Base-by-base conservation (phyloP, 2,329 filamentous ascomycete species). In the Hymenoscyphus occultus region DNA sequence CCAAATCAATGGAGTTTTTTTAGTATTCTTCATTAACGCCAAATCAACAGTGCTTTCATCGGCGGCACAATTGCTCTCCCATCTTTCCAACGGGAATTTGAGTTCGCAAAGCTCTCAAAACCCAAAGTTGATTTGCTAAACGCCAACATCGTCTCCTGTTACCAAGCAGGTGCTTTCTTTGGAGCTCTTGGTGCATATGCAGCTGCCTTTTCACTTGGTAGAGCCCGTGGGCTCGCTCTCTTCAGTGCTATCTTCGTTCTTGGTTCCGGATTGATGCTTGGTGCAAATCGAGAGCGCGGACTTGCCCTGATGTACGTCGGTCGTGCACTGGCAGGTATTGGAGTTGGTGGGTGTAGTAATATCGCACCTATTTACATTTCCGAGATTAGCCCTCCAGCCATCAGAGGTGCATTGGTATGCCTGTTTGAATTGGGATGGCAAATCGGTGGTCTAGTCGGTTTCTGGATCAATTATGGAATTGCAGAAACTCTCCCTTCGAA, bases 131-230 rank as follows among this genome's bases (percentile, higher is more conserved):
- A 86, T 39, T 77, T 90, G 3, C 79, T 90, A 59, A 88, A 86
- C 72, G 81, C 88, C 71, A 94, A 93, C 76, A 92, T 93, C 67
- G 90, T 93, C 61, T 92, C 89, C 32, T 85, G 90, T 62, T 93
- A 92, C 78, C 91, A 94, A 77, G 91, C 91, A 10, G 91, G 91
- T 65, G 90, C 90, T 66, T 93, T 95, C 79, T 93, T 94, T 71
- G 91, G 91, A 60, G 86, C 88, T n/a, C 78, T 92, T 51, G 83
- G 84, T 66, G 89, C 87, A 64, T 93, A 90, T 70, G 82, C 80
- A 9, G 83, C 85, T 40, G 86, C 84, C 39, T 87, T 89, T 79
- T 90, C 84, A 74, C 79, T 89, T 67, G 90, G 90, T 35, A 84
- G 90, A 28, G 85, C 85, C 72, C 84, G 81, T 74, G 88, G 86